Base-by-base conservation (phyloP, 139 green algal species). In the Astrephomene gubernaculifera region DNA sequence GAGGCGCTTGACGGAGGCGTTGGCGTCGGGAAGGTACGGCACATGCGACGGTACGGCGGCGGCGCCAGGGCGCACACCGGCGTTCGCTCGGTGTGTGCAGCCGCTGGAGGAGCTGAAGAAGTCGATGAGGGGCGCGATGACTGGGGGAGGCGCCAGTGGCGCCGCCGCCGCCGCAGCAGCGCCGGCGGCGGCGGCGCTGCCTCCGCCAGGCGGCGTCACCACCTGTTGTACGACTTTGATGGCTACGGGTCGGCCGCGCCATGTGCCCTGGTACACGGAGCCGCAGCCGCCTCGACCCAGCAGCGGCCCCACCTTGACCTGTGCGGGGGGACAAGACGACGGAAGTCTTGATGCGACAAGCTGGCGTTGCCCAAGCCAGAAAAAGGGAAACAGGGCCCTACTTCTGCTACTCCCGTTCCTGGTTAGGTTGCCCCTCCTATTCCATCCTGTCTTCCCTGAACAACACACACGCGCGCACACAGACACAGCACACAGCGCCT, bases 151-250 rank as follows among this genome's bases (percentile, higher is more conserved):
- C 36, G 57, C 27, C 57, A 39, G 75, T 57, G 75, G 14, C 41
- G 70, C 10, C 70, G 12, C 22, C 12, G 67, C 36, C 71, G 73
- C 35, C 54, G 35, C n/a, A n/a, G 21, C 73, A 8, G 35, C 35
- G 53, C 22, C 52, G 2, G 5, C 52, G 25, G 21, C 27, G 53
- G 24, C 33, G 27, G 19, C 57, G 25, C 12, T 57, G 3, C 24
- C 73, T 4, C 35, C 73, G 0, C 57, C 33, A 9, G 54, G 27
- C 57, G 41, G 25, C 14, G 38, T 25, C 4, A 36, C 43, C n/a
- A 84, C 78, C 78, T 84, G 78, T 63, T 84, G 78, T 24, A 84
- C 78, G 21, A 84, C 78, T 44, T 84, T 84, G 43, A 84, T 36
- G 12, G 78, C 78, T 1, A 84, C 78, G 4, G 63, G 29, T 4